Evolutionary conservation across 2,329 filamentous ascomycete genomes (phyloP).

Genomic region (Ophiostoma novo-ulmi): DNA sequence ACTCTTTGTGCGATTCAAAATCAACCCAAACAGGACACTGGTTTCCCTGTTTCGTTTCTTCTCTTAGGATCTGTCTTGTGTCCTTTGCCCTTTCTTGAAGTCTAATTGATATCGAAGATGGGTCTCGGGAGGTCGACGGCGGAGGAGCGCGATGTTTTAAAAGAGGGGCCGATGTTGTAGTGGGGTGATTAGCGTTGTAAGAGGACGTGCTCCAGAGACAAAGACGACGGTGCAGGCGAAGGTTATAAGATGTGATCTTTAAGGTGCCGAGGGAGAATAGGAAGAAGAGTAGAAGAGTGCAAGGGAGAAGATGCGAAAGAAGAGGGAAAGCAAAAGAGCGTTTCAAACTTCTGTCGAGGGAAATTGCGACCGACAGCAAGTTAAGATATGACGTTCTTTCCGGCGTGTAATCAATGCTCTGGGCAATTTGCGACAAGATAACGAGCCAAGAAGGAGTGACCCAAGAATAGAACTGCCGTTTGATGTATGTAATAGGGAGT

Average conservation of each 20-base stretch:
- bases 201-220: neutral
- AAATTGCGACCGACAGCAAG: neutral
- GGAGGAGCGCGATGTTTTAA: neutral
- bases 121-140: neutral
- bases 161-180: neutral
- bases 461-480: constrained; percentile 19
- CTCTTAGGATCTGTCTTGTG: neutral
- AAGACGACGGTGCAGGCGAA: neutral
- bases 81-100: neutral
- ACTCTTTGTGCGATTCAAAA: neutral
- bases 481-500: neutral
- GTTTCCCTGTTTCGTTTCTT: neutral
- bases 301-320: neutral
- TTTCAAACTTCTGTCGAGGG: neutral
- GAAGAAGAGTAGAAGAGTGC: neutral
- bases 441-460: neutral
- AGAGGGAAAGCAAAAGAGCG: neutral
- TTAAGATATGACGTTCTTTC: neutral
- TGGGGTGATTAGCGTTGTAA: neutral
- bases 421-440: neutral
- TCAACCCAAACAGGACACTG: neutral
- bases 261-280: neutral
- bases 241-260: neutral
- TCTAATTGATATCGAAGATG: neutral
- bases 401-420: neutral